Evolutionary conservation across 805 yeast species (phyloP).

Genomic region (Hanseniaspora mollemarum): DNA sequence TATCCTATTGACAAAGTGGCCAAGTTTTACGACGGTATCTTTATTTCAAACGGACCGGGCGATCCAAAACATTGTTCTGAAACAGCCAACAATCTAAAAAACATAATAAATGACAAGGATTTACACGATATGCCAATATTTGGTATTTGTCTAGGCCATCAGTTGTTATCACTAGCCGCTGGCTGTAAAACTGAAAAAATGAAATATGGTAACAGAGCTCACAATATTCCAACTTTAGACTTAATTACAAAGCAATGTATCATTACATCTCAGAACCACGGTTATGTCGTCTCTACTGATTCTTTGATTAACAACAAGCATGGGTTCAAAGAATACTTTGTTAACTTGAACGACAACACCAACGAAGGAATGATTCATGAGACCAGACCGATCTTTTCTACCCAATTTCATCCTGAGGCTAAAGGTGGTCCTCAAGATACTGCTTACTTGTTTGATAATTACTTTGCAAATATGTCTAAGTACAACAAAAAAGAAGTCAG

Average conservation of each 20-base stretch:
- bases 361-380: conserved; percentile 96
- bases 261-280: conserved; percentile 97
- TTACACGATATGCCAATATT: conserved; percentile 72
- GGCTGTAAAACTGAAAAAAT: conserved; percentile 88
- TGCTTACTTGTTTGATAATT: conserved; percentile 79
- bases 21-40: conserved; percentile 84
- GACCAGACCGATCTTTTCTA: conserved; percentile 79
- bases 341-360: conserved; percentile 87
- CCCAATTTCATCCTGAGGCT: conserved; percentile 99
- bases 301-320: conserved; percentile 53
- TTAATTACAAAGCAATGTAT: conserved; percentile 85
- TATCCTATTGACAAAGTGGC: conserved; percentile 88
- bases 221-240: conserved; percentile 93
- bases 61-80: conserved; percentile 84
- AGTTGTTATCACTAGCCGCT: conserved; percentile 83
- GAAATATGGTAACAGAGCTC: conserved; percentile 98
- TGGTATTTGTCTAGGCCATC: conserved; percentile 98
- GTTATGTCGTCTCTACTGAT: conserved; percentile 83
- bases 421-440: conserved; percentile 98
- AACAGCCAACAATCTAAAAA: conserved; percentile 63
- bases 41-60: conserved; percentile 94
- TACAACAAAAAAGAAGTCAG: conserved; percentile 35
- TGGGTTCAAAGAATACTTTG: conserved; percentile 72
- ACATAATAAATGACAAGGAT: conserved; percentile 47
- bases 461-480: conserved; percentile 54